These are phyloP conservation scores for Corymbia citriodora DNA, from an alignment of 441 rosid genomes.

Conservation along the genomic window DNA sequence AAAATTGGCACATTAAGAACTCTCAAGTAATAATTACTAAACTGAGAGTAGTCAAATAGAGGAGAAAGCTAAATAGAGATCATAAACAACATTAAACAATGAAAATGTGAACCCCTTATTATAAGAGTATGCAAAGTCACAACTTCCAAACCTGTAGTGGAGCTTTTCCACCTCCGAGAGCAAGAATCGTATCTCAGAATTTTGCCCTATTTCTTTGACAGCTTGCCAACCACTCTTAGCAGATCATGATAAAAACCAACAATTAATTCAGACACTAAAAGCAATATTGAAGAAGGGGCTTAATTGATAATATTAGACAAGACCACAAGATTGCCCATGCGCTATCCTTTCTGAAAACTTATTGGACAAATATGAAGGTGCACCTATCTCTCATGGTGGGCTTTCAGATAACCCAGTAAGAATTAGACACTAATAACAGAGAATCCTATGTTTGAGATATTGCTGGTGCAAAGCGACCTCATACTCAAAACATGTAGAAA, in stretches of 20 bases:
- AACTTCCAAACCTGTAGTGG: slow-evolving; percentile 53
- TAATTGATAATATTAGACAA: background rate
- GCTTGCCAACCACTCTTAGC: slow-evolving; percentile 34
- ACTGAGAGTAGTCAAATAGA: background rate
- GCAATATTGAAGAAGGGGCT: background rate
- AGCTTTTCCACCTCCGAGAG: slow-evolving; percentile 91
- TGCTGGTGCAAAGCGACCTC: background rate
- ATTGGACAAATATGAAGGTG: background rate
- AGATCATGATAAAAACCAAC: background rate
- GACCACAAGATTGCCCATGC: background rate
- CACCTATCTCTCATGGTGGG: background rate
- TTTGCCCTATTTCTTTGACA: slow-evolving; percentile 66
- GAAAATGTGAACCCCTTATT: background rate
- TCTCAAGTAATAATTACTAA: background rate
- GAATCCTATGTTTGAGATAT: background rate
- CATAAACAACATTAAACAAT: background rate
- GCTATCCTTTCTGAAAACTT: background rate
- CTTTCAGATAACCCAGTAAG: background rate
- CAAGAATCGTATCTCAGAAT: slow-evolving; percentile 84
- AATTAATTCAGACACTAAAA: background rate
- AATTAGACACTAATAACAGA: background rate
- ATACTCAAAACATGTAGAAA: background rate
- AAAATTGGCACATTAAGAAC: background rate
- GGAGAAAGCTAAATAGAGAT: background rate
- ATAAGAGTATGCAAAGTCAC: background rate